These are phyloP conservation scores for Apiospora rasikravindrae DNA, from an alignment of 2,329 filamentous ascomycete genomes.

Conservation along the genomic window DNA sequence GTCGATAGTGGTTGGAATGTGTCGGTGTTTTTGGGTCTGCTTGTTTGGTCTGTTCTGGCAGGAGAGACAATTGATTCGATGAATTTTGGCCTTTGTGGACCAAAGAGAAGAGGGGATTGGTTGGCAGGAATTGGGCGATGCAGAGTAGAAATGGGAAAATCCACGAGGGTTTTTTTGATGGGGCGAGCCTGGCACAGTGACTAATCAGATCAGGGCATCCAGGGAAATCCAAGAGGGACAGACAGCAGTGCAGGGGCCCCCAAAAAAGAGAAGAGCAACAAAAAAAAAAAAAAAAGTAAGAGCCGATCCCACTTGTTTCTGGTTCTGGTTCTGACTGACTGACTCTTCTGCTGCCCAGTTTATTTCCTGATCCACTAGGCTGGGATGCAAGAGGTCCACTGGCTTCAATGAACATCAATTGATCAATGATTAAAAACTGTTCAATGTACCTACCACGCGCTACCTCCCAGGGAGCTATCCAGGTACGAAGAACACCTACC, in stretches of 20 bases:
- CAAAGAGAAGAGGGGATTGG: conserved; percentile 38
- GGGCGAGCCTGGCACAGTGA: conserved; percentile 34
- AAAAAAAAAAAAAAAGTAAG: not conserved
- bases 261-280: not conserved
- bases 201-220: conserved; percentile 41
- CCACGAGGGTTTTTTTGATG: conserved; percentile 41
- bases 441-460: not conserved
- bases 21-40: conserved; percentile 10
- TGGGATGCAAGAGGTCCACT: not conserved
- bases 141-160: conserved; percentile 38
- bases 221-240: conserved; percentile 3
- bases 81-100: conserved; percentile 39
- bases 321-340: not conserved
- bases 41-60: conserved; percentile 19
- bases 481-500: too few species aligned
- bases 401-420: not conserved
- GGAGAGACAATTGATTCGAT: conserved; percentile 40
- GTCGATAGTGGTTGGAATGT: conserved; percentile 17
- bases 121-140: conserved; percentile 42
- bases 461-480: not conserved
- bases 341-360: conserved; percentile 14
- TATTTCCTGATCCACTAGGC: not conserved
- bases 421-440: not conserved
- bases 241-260: not conserved
- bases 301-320: conserved; percentile 9